Percentiles rank a stretch among this genome's conserved stretches.
Conservation (phyloP, 106 monocot species). For the Dendrobium officinale region DNA sequence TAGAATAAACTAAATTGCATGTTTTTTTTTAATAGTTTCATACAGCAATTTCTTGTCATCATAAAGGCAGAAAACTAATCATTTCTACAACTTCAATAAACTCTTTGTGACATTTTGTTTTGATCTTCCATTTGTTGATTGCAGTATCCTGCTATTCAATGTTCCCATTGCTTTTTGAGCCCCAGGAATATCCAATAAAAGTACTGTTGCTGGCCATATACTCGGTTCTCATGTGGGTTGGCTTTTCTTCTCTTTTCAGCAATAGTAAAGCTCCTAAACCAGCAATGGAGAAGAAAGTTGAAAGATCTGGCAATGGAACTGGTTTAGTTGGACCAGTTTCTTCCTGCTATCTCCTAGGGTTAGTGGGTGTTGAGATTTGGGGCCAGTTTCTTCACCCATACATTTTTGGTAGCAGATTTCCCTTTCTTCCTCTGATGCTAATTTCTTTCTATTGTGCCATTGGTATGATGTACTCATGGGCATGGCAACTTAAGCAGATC, state of each 20-base stretch:
- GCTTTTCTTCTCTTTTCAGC: constrained; percentile 46
- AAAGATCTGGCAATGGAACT: not conserved
- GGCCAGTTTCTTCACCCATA: constrained; percentile 59
- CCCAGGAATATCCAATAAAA: constrained; percentile 78
- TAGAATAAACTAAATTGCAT: not conserved
- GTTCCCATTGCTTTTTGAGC: constrained; percentile 86
- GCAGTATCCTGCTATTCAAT: constrained; percentile 96
- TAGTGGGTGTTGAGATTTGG: constrained; percentile 62
- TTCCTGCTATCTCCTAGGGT: constrained; percentile 45
- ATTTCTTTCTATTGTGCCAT: constrained; percentile 67
- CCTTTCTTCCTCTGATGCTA: constrained; percentile 87
- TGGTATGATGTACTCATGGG: constrained; percentile 93
- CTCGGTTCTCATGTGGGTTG: constrained; percentile 44
- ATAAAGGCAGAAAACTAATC: not conserved
- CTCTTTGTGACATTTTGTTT: not conserved
- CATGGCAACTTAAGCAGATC: constrained; percentile 73
- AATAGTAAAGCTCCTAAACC: not conserved
- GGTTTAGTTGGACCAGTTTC: constrained; percentile 38
- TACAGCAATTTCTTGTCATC: not conserved
- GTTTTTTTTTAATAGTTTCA: not conserved
- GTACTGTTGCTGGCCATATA: constrained; percentile 48
- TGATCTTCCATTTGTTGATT: constrained; percentile 6
- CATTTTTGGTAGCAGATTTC: constrained; percentile 53
- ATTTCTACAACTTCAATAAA: not conserved
- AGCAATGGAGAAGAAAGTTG: not conserved